Percentiles rank a stretch among this genome's conserved stretches.
These are phyloP conservation scores for Rhynchosporium secalis DNA, from an alignment of 2,329 filamentous ascomycete genomes.

Conservation along the genomic window DNA sequence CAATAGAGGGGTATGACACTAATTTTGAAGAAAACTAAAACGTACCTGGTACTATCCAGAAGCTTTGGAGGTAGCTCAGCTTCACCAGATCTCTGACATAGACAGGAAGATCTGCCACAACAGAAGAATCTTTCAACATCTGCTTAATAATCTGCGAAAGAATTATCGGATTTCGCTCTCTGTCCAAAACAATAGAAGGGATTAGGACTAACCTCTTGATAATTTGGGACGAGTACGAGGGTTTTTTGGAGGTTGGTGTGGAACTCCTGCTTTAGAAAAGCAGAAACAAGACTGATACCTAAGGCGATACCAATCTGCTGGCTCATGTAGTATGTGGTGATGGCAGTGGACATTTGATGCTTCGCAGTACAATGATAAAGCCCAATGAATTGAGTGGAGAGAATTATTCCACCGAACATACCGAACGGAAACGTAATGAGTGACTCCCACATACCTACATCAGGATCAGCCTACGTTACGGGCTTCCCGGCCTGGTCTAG, in stretches of 20 bases:
- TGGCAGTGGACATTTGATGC: slow-evolving; percentile 29
- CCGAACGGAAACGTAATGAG: slow-evolving; percentile 26
- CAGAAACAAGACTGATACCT: slow-evolving; percentile 26
- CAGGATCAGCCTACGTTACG: neutral
- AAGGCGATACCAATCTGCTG: slow-evolving; percentile 29
- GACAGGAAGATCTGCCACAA: slow-evolving; percentile 19
- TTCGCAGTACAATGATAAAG: slow-evolving; percentile 26
- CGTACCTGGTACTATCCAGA: slow-evolving; percentile 29
- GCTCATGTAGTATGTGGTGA: slow-evolving; percentile 31
- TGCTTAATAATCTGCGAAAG: slow-evolving; percentile 23
- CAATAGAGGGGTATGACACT: neutral
- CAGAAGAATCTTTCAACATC: slow-evolving; percentile 27
- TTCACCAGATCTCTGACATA: slow-evolving; percentile 15
- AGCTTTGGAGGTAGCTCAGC: slow-evolving; percentile 25
- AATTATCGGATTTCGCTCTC: neutral
- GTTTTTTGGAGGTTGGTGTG: slow-evolving; percentile 17
- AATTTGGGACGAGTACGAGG: slow-evolving; percentile 20
- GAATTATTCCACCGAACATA: slow-evolving; percentile 26
- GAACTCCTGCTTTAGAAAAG: slow-evolving; percentile 24
- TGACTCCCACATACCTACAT: slow-evolving; percentile 17
- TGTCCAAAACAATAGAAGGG: neutral
- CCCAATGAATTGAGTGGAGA: slow-evolving; percentile 29
- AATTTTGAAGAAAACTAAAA: neutral
- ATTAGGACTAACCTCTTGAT: slow-evolving; percentile 18
- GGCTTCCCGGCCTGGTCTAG: neutral